Evolutionary conservation across 441 rosid genomes (phyloP), one percentile per base, ranked within the genome.

Genomic region (Gossypium laxum): DNA sequence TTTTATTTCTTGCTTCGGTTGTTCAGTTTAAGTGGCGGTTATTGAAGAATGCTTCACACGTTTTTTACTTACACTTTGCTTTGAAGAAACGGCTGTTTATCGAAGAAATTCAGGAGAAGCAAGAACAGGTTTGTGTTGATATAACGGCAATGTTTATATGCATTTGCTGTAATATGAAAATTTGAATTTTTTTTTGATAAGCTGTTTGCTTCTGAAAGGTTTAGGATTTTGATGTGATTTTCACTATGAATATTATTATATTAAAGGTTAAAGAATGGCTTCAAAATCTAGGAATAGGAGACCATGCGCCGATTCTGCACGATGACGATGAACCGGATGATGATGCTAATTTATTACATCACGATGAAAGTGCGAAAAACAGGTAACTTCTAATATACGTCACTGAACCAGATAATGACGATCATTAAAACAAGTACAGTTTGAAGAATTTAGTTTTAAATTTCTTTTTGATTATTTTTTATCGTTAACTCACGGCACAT

Each of bases 231-330:
- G 85, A 89, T 84, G 67, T 75, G 63, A 57, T 77, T 82, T 79
- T 82, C 34, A 55, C 80, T 24, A 85, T 84, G 79, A 76, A 75
- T 73, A 74, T 81, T 81, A 72, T 81, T 79, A 74, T 72, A 78
- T 86, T 77, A 82, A 90, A 95, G 99, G 99, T 95, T 85, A 95
- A 88, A 92, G 99, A 92, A 78, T 95, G 99, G 99, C 98, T 95
- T 83, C 97, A 92, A 87, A 92, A 89, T 88, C 95, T 95, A 85
- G 99, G 98, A 87, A 88, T 95, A 63, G 99, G 92, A 77, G 99
- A 95, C 73, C 91, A 92, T 59, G 41, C 86, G 30, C 82, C 86
- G 2, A 85, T 81, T 58, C 84, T 84, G 74, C 97, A 89, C 58
- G 98, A 91, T 45, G 93, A 85, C 41, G 97, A 89, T 73, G 96